These are phyloP conservation scores for Prunus mira DNA, from an alignment of 306 rosid species.

Conservation along the genomic window DNA sequence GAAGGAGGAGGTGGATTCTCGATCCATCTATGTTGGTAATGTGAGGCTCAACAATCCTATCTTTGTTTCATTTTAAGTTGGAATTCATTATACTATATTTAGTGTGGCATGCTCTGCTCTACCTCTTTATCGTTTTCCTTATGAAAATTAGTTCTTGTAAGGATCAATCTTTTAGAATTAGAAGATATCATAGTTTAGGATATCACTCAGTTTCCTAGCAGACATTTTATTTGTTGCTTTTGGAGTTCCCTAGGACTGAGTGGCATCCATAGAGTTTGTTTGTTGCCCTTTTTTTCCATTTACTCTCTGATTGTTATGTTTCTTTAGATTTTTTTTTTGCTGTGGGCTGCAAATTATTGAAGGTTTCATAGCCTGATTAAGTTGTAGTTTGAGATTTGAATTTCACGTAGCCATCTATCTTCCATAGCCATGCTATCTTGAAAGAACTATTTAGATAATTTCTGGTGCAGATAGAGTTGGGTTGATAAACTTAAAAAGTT, in stretches of 20 bases:
- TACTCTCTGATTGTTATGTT: not conserved
- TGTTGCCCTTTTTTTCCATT: not conserved
- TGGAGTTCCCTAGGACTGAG: not conserved
- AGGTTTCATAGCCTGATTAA: not conserved
- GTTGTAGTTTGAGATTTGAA: not conserved
- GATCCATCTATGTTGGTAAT: slow-evolving; percentile 98
- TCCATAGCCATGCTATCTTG: not conserved
- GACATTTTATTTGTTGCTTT: slow-evolving; percentile 1
- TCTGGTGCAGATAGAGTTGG: not conserved
- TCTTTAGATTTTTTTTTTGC: not conserved
- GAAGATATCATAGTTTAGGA: not conserved
- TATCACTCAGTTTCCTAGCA: not conserved
- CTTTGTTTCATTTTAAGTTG: not conserved
- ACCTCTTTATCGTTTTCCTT: not conserved
- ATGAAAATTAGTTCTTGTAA: not conserved
- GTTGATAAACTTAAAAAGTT: not conserved
- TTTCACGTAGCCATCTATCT: not conserved
- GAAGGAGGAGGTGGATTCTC: slow-evolving; percentile 96
- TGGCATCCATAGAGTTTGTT: not conserved
- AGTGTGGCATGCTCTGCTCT: not conserved
- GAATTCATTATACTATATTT: not conserved
- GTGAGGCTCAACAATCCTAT: slow-evolving; percentile 54
- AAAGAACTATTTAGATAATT: not conserved
- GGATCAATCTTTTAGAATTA: not conserved
- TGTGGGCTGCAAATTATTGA: not conserved